Conservation (phyloP, 2,329 filamentous ascomycete species). For the Fusarium tjaetaba region DNA sequence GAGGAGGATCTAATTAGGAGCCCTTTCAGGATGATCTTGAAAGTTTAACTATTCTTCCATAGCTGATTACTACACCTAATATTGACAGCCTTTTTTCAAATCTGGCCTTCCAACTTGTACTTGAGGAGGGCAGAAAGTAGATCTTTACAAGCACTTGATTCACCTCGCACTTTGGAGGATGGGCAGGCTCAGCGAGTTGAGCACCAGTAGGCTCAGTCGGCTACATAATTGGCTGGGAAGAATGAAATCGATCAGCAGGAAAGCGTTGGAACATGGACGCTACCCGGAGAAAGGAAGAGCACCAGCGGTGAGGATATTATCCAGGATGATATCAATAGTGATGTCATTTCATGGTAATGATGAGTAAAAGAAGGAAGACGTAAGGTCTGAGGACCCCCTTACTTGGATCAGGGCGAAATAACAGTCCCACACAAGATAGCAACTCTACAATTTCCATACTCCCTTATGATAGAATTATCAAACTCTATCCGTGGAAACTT, state of each 20-base stretch:
- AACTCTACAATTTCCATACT: accelerated
- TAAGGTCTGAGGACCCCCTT: background rate
- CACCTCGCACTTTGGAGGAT: background rate
- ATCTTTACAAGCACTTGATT: background rate
- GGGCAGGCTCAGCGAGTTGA: background rate
- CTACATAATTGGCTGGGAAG: background rate
- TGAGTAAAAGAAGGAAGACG: background rate
- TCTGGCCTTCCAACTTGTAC: background rate
- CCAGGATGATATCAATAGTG: background rate
- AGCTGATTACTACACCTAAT: background rate
- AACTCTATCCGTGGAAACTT: accelerated
- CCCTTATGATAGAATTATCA: accelerated
- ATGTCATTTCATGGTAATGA: background rate
- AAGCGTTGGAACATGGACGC: background rate
- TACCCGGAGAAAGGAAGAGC: background rate
- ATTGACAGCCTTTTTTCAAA: background rate
- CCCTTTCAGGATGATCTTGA: background rate
- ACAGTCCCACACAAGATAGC: accelerated
- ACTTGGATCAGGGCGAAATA: background rate
- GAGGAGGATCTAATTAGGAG: background rate
- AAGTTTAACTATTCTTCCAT: background rate
- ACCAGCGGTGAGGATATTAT: background rate
- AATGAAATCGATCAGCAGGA: background rate
- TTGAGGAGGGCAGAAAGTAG: background rate
- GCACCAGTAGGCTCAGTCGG: background rate